Evolutionary conservation across 176 grass and related monocot species (phyloP).

Genomic region (Oryza brachyantha): DNA sequence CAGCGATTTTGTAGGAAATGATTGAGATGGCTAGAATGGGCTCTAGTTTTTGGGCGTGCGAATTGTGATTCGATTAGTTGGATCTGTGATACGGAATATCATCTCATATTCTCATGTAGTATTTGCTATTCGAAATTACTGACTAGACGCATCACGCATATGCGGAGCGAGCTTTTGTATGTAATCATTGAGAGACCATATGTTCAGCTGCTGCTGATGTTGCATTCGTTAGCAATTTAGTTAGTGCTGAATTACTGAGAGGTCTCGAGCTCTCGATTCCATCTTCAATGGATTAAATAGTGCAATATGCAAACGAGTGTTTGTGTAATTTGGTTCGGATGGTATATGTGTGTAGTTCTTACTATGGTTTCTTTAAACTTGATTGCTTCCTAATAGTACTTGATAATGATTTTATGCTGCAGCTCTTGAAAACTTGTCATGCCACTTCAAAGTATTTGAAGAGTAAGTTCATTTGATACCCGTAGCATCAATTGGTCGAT

Average conservation of each 20-base stretch:
- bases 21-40: neutral
- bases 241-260: neutral
- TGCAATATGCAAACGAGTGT: neutral
- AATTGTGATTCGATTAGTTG: neutral
- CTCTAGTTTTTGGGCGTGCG: too few species aligned
- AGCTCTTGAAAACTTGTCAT: slow-evolving; percentile 80
- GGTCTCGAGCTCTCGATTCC: neutral
- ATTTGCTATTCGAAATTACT: neutral
- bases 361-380: slow-evolving; percentile 1
- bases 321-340: neutral
- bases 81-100: neutral
- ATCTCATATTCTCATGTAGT: neutral
- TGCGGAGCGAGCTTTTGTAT: neutral
- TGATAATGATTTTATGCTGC: slow-evolving; percentile 16
- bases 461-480: slow-evolving; percentile 51
- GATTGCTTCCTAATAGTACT: neutral
- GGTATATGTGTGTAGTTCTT: neutral
- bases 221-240: neutral
- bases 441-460: slow-evolving; percentile 65
- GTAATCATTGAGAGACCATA: neutral
- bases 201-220: neutral
- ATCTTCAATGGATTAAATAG: neutral
- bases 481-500: neutral
- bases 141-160: neutral
- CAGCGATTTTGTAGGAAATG: neutral